phyloP scores from a whole-genome alignment of 306 rosid species.

The Luffa acutangula region DNA sequence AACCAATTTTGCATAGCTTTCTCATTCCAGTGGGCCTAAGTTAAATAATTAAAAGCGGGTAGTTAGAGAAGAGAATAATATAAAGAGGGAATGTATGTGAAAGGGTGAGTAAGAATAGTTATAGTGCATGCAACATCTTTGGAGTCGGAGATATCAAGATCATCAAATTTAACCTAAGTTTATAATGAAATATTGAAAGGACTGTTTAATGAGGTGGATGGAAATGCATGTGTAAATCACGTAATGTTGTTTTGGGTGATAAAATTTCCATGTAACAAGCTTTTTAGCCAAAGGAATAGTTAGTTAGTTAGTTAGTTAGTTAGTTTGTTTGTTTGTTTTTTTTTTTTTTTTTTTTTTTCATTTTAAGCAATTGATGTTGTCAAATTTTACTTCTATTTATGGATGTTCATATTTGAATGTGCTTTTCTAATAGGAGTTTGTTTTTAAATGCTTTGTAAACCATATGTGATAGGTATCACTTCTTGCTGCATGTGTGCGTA shows the following conservation, averaged over 20 bases:
- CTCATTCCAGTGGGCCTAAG: neutral
- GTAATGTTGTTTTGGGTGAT: neutral
- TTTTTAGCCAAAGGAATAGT: neutral
- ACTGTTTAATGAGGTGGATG: neutral
- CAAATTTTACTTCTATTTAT: neutral
- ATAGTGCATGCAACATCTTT: neutral
- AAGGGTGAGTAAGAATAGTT: neutral
- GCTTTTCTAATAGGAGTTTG: constrained; percentile 7
- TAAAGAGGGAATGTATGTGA: neutral
- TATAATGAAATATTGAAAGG: no score
- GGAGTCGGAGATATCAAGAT: neutral
- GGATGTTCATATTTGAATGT: neutral
- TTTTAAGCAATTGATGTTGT: neutral
- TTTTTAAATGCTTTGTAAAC: constrained; percentile 28
- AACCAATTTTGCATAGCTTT: neutral
- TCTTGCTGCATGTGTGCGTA: constrained; percentile 92
- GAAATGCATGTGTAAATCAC: neutral
- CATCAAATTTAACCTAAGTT: neutral
- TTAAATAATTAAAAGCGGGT: neutral
- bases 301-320: no score
- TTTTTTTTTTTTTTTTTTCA: neutral
- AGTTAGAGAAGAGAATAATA: neutral
- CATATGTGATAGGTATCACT: constrained; percentile 76
- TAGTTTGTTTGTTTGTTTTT: neutral
- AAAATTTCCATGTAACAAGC: neutral